Conservation (phyloP, 257 asterid genomes). For the Solanum pinnatisectum region DNA sequence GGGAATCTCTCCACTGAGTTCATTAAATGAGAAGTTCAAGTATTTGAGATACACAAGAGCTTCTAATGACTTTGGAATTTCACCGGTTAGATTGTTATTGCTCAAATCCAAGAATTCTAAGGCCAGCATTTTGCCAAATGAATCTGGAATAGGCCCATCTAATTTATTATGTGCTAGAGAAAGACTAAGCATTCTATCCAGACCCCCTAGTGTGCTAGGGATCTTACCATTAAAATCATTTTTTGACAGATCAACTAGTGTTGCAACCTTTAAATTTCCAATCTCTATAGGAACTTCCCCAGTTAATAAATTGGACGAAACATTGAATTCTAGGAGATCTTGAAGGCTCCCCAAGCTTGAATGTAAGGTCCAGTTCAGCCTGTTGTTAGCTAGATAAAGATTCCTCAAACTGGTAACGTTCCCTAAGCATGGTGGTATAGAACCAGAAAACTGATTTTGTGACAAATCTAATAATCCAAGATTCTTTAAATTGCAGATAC, state of each 20-base stretch:
- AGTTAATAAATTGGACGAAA: background rate
- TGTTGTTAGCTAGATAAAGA: background rate
- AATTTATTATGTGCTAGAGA: background rate
- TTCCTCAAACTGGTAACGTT: background rate
- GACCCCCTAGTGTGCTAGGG: background rate
- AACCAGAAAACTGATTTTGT: background rate
- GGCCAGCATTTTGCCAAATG: background rate
- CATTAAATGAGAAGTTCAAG: background rate
- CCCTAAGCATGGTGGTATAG: background rate
- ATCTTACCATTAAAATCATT: background rate
- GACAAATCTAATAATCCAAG: background rate
- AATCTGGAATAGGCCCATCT: background rate
- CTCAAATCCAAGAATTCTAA: background rate
- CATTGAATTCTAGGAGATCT: background rate
- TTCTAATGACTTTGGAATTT: background rate
- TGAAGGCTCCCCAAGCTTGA: background rate
- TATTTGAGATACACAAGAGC: background rate
- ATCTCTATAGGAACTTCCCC: background rate
- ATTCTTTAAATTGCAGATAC: background rate
- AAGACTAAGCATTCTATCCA: background rate
- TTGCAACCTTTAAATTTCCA: background rate
- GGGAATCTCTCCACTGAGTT: background rate
- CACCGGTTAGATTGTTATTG: background rate
- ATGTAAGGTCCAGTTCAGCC: background rate
- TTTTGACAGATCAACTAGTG: background rate